Conservation (phyloP, 306 rosid genomes). For the Myrica gale region DNA sequence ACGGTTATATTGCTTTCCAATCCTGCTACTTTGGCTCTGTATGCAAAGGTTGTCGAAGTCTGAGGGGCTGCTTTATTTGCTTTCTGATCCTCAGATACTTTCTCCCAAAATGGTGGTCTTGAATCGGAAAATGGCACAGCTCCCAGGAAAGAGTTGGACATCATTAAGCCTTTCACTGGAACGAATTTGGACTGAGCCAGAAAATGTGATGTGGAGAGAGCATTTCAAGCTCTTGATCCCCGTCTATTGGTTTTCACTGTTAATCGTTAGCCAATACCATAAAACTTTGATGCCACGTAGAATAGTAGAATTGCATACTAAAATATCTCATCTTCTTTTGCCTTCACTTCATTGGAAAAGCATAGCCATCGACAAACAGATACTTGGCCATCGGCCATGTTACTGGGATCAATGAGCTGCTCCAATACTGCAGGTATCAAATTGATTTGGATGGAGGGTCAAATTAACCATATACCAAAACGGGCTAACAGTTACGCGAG, state of each 20-base stretch:
- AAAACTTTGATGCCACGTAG: conserved; percentile 18
- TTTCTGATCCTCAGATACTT: conserved; percentile 9
- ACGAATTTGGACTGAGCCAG: conserved; percentile 9
- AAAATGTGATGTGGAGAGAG: conserved; percentile 23
- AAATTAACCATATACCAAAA: conserved; percentile 1
- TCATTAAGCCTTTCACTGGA: conserved; percentile 10
- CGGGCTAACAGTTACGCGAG: neutral
- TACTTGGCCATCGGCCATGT: neutral
- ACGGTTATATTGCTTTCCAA: conserved; percentile 25
- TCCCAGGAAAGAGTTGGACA: conserved; percentile 31
- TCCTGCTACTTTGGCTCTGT: conserved; percentile 42
- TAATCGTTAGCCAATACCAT: conserved; percentile 7
- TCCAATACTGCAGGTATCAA: conserved; percentile 5
- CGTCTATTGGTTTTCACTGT: conserved; percentile 11
- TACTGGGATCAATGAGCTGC: neutral
- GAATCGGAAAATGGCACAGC: conserved; percentile 28
- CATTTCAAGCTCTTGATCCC: conserved; percentile 22
- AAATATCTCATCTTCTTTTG: neutral
- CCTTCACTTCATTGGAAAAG: neutral
- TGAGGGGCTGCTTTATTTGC: conserved; percentile 23
- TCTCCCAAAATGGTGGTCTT: conserved; percentile 25
- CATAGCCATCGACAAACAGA: neutral
- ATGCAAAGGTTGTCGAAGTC: conserved; percentile 34
- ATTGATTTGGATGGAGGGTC: neutral
- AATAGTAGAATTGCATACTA: conserved; percentile 16